These are phyloP conservation scores for Glycine soja DNA, from an alignment of 306 rosid genomes.

Conservation along the genomic window DNA sequence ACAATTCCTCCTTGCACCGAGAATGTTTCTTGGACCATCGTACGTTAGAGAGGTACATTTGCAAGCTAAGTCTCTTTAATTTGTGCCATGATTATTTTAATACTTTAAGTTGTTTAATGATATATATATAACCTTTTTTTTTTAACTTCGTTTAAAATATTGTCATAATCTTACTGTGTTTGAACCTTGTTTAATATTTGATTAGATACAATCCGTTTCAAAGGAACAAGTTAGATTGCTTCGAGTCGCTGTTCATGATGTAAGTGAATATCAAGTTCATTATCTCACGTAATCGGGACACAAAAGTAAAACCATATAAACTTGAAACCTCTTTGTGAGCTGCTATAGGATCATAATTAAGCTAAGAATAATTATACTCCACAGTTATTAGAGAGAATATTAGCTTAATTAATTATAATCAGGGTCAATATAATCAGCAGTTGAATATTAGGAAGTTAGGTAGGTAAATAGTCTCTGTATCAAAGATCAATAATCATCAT, in stretches of 20 bases:
- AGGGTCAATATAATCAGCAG: background rate
- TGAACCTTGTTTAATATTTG: background rate
- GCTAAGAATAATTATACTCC: background rate
- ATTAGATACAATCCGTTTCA: constrained; percentile 63
- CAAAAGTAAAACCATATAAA: constrained; percentile 8
- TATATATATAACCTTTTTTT: too few relatives aligned
- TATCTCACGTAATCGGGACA: background rate
- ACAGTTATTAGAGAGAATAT: background rate
- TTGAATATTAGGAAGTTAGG: background rate
- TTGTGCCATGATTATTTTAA: background rate
- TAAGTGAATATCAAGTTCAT: constrained; percentile 52
- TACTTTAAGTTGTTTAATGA: background rate
- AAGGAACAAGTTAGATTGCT: constrained; percentile 60
- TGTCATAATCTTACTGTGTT: background rate
- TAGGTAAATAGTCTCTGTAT: background rate
- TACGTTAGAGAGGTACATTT: constrained; percentile 40
- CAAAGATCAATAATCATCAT: background rate
- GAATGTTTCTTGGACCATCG: constrained; percentile 68
- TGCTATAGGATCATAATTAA: background rate
- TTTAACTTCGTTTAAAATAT: background rate
- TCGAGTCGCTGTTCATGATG: constrained; percentile 75
- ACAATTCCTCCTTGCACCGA: constrained; percentile 74
- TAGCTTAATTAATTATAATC: background rate
- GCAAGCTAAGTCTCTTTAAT: background rate
- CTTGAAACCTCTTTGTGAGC: background rate